phyloP scores from a whole-genome alignment of 148 eudicot species.

The Vaccinium darrowii region DNA sequence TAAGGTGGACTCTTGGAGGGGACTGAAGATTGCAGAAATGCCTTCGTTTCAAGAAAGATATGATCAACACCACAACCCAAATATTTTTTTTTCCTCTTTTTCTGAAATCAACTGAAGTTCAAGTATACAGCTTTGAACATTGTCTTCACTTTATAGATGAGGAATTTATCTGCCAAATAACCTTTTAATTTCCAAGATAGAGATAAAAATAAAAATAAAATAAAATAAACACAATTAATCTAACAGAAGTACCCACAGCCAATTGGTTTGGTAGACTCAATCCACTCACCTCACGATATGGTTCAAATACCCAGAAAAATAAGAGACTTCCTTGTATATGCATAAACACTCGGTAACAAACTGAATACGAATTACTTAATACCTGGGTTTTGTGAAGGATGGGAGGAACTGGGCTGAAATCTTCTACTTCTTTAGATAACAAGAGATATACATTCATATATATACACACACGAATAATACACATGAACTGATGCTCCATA shows the following conservation, averaged over 20 bases:
- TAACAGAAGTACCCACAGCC: background rate
- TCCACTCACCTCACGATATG: background rate
- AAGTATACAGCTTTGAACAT: background rate
- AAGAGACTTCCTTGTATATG: background rate
- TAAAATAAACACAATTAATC: too few relatives aligned
- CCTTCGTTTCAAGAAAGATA: background rate
- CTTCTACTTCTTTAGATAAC: background rate
- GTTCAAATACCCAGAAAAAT: background rate
- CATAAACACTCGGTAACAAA: background rate
- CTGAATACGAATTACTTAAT: background rate
- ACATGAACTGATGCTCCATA: background rate
- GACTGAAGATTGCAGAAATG: background rate
- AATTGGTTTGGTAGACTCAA: background rate
- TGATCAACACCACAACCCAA: background rate
- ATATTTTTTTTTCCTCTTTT: too few relatives aligned
- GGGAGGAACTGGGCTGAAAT: too few relatives aligned
- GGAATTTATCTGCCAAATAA: background rate
- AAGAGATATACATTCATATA: background rate
- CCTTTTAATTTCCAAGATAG: background rate
- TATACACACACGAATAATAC: background rate
- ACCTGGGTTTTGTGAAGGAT: slow-evolving; percentile 18
- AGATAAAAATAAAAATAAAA: too few relatives aligned
- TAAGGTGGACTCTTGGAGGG: too few relatives aligned
- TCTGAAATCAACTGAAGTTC: background rate
- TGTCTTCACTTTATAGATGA: background rate